These are phyloP conservation scores for Hibiscus mutabilis DNA, from an alignment of 345 rosid genomes.

Conservation along the genomic window DNA sequence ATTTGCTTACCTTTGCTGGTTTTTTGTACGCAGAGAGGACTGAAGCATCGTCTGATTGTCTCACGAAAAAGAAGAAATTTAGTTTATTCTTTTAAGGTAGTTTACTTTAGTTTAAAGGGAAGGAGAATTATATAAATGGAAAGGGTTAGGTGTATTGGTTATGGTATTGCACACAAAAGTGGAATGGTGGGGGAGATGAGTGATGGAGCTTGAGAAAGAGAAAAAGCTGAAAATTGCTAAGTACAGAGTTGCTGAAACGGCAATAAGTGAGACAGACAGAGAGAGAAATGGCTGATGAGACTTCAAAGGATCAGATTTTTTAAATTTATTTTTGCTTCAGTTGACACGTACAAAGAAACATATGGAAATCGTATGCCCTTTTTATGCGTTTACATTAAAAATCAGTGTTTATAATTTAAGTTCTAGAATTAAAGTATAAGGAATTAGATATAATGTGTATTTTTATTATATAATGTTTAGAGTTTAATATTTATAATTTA, in stretches of 20 bases:
- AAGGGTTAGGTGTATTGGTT: not conserved
- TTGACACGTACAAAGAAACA: too few species aligned
- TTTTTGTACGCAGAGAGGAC: not conserved
- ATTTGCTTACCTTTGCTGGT: slow-evolving; percentile 11
- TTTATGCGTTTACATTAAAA: too few species aligned
- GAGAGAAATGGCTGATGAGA: not conserved
- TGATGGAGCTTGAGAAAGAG: not conserved
- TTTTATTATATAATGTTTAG: too few species aligned
- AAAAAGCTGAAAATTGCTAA: not conserved
- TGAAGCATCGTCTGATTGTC: not conserved
- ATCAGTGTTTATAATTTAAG: too few species aligned
- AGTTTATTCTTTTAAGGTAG: too few species aligned
- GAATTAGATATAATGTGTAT: too few species aligned
- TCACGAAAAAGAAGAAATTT: slow-evolving; percentile 9
- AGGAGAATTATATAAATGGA: not conserved
- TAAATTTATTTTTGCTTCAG: too few species aligned
- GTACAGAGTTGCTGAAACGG: not conserved
- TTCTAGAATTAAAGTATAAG: too few species aligned
- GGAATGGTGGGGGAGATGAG: not conserved
- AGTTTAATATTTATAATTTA: too few species aligned
- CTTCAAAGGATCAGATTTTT: not conserved
- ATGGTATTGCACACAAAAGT: not conserved
- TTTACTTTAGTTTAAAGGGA: not conserved
- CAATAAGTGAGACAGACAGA: not conserved
- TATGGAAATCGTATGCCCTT: too few species aligned